These are phyloP conservation scores for Gossypium aridum DNA, from an alignment of 441 rosid species.

Conservation along the genomic window DNA sequence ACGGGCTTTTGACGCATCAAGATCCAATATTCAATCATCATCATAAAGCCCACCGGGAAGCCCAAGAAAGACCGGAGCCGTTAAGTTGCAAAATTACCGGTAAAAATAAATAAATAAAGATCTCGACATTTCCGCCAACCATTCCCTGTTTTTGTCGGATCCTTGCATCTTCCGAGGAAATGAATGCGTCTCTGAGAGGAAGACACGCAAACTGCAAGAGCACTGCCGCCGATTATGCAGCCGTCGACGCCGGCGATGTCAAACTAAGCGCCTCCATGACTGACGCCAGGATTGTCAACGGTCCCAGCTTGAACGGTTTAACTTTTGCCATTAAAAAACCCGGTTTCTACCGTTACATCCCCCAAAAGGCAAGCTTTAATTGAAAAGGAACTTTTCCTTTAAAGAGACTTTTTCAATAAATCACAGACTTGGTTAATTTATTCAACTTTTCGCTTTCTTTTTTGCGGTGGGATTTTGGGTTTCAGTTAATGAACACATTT, in stretches of 20 bases:
- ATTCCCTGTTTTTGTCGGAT: constrained; percentile 12
- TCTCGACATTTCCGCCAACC: constrained; percentile 7
- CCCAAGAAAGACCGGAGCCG: background rate
- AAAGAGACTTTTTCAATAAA: background rate
- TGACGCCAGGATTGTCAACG: constrained; percentile 68
- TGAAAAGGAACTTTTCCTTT: background rate
- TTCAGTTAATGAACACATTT: constrained; percentile 90
- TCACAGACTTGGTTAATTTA: background rate
- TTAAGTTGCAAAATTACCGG: background rate
- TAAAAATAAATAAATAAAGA: background rate
- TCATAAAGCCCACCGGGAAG: background rate
- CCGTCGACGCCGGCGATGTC: constrained; percentile 60
- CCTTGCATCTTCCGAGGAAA: constrained; percentile 24
- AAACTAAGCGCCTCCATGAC: constrained; percentile 75
- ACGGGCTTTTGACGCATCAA: background rate
- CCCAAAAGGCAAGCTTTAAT: constrained; percentile 48
- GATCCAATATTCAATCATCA: background rate
- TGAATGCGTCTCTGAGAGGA: constrained; percentile 83
- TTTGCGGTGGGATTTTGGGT: constrained; percentile 65
- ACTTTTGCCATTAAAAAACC: constrained; percentile 36
- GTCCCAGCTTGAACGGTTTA: constrained; percentile 78
- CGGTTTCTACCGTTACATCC: constrained; percentile 36
- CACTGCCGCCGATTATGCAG: constrained; percentile 46
- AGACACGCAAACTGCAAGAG: constrained; percentile 50
- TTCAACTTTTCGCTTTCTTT: background rate